Evolutionary conservation across 75 land plant genomes (phyloP), one percentile per base, ranked within the genome.

Genomic region (Azolla pinnata): DNA sequence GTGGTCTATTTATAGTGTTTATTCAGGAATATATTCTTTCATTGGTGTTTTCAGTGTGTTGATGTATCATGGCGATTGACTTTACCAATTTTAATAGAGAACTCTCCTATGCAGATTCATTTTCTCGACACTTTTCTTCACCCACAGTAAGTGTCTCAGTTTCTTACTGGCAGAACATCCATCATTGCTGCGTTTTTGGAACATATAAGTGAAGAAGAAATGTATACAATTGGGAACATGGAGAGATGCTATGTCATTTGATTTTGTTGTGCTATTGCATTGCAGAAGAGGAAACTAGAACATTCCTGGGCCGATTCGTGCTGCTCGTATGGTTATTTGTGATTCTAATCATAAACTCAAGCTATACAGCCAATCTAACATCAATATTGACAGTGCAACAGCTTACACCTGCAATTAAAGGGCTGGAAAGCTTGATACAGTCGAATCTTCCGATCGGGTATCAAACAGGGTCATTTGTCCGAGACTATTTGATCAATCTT

Each of bases 81-180:
- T 7, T 14, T 38, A 14, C 42, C 42, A 38, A 14, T 7, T 38
- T 38, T 38, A 7, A 38, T 7, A 7, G 17, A 18, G 2, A 23
- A 23, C 17, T 46, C 24, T 27, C 35, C 27, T 49, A 60, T 81
- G 80, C 93, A 88, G 93, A 85, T 88, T 88, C 60, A 85, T 80
- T 48, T 79, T 88, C 67, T 85, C 85, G n/a, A 88, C 93, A 46
- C 69, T 84, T 80, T 85, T 81, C 65, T 88, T 79, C 59, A 61
- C 89, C 30, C 93, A 88, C 40, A 85, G 93, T 88, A 75, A 71
- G 93, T 4, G 4, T 19, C 48, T 60, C 62, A 44, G 25, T 23
- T 2, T 60, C 2, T 21, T 46, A 14, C n/a, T 46, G 14, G 12
- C 28, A 4, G 18, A 42, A 21, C 33, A 51, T 7, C 19, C 2